Conservation (phyloP, 176 grass and related monocot genomes). For the Triticum aestivum region IWGSC_CS_RefSeq_v2.1 NC_057802.1:397429330-397429829, state of each 20-base stretch:
- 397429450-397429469: constrained; percentile 61
- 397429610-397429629: constrained; percentile 74
- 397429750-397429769: constrained; percentile 1
- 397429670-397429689: constrained; percentile 74
- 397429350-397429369: constrained; percentile 70
- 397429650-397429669: constrained; percentile 42
- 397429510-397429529: not conserved
- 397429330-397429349: constrained; percentile 75
- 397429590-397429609: constrained; percentile 52
- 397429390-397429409: constrained; percentile 57
- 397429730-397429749: constrained; percentile 45
- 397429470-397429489: constrained; percentile 98
- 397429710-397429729: constrained; percentile 49
- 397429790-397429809: constrained; percentile 37
- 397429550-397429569: constrained; percentile 83
- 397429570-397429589: constrained; percentile 84
- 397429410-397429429: constrained; percentile 64
- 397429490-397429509: constrained; percentile 57
- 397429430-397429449: constrained; percentile 55
- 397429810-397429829: constrained; percentile 47
- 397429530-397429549: constrained; percentile 40
- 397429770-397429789: constrained; percentile 64
- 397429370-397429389: constrained; percentile 77
- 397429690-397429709: constrained; percentile 62
- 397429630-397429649: constrained; percentile 78